phyloP scores from a whole-genome alignment of 2,329 filamentous ascomycete species.

The Juglanconis juglandina region DNA sequence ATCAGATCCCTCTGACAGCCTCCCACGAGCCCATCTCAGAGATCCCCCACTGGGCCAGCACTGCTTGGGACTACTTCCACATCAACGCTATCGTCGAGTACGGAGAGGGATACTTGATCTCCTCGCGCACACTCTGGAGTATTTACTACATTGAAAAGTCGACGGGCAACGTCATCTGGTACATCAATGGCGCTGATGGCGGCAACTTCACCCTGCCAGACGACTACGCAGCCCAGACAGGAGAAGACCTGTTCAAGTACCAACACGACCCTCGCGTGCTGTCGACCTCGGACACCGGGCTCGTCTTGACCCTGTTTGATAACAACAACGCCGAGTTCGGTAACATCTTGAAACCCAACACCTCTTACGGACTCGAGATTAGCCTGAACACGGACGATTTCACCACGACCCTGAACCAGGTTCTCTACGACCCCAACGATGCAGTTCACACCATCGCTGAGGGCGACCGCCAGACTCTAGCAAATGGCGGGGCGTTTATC shows the following conservation, averaged over 20 bases:
- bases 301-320: constrained; percentile 9
- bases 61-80: constrained; percentile 52
- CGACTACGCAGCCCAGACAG: neutral
- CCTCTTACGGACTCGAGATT: constrained; percentile 9
- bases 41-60: constrained; percentile 24
- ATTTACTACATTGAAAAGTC: constrained; percentile 44
- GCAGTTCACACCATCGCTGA: constrained; percentile 6
- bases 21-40: constrained; percentile 6
- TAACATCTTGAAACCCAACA: neutral
- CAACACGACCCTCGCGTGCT: constrained; percentile 11
- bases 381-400: constrained; percentile 1
- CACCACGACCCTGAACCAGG: constrained; percentile 4
- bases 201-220: constrained; percentile 9
- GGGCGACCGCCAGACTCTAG: constrained; percentile 6
- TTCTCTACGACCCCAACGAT: constrained; percentile 5
- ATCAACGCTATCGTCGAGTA: constrained; percentile 55
- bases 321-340: constrained; percentile 14
- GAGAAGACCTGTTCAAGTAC: constrained; percentile 7
- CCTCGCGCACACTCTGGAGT: constrained; percentile 44
- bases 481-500: constrained; percentile 22
- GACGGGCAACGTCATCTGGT: constrained; percentile 48
- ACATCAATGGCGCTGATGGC: constrained; percentile 18
- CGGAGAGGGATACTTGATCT: constrained; percentile 47
- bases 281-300: constrained; percentile 1
- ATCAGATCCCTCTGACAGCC: constrained; percentile 7